These are phyloP conservation scores for Eucalyptus polybractea DNA, from an alignment of 345 rosid genomes.

Conservation along the genomic window DNA sequence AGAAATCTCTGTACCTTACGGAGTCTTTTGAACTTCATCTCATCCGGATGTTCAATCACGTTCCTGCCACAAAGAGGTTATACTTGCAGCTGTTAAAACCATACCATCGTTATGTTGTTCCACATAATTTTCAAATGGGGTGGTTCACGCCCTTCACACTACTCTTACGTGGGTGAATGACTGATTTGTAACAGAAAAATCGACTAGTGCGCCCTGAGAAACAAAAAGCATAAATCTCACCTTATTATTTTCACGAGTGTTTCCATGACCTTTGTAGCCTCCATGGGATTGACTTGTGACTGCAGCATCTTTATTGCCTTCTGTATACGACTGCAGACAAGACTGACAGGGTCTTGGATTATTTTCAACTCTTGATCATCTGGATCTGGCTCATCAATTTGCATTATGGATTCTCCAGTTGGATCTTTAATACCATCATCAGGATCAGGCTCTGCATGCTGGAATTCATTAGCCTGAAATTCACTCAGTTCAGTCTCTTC, in stretches of 20 bases:
- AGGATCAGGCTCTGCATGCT: slow-evolving; percentile 17
- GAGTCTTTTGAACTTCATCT: slow-evolving; percentile 59
- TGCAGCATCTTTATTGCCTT: slow-evolving; percentile 47
- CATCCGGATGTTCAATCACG: slow-evolving; percentile 66
- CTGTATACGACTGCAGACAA: slow-evolving; percentile 45
- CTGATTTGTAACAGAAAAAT: background rate
- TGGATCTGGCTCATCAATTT: slow-evolving; percentile 62
- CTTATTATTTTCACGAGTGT: slow-evolving; percentile 67
- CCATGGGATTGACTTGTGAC: slow-evolving; percentile 38
- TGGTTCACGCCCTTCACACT: background rate
- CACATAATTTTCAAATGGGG: background rate
- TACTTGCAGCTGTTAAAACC: background rate
- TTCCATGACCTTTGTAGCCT: slow-evolving; percentile 33
- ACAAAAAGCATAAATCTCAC: slow-evolving; percentile 7
- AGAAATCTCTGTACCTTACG: slow-evolving; percentile 43
- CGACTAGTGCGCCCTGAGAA: background rate
- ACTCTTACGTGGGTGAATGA: background rate
- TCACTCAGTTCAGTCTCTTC: slow-evolving; percentile 12
- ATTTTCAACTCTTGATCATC: slow-evolving; percentile 65
- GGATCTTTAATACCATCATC: slow-evolving; percentile 8
- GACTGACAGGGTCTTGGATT: slow-evolving; percentile 66
- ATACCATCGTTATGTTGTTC: background rate
- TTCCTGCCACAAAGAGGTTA: slow-evolving; percentile 33
- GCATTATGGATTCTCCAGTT: slow-evolving; percentile 16
- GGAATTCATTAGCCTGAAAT: background rate